These are phyloP conservation scores for Barbarea vulgaris DNA, from an alignment of 345 rosid species.

Conservation along the genomic window DNA sequence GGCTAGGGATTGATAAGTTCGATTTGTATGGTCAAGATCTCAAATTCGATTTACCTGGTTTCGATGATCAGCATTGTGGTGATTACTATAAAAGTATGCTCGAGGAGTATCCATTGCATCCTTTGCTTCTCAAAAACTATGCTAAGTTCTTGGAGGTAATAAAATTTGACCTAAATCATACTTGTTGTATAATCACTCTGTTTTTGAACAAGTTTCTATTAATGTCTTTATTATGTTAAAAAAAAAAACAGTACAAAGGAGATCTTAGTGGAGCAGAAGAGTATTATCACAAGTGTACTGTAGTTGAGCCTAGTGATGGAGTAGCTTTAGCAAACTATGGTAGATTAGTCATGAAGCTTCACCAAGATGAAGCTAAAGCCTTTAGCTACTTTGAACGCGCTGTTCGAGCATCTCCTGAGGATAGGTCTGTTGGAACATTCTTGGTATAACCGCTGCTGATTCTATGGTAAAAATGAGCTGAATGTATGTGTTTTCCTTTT, in stretches of 20 bases:
- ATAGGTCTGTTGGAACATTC: slow-evolving; percentile 52
- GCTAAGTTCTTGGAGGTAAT: slow-evolving; percentile 74
- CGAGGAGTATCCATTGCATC: slow-evolving; percentile 71
- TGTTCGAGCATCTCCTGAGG: slow-evolving; percentile 59
- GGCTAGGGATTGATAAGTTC: slow-evolving; percentile 57
- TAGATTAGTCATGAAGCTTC: slow-evolving; percentile 68
- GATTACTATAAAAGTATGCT: slow-evolving; percentile 61
- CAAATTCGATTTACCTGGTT: slow-evolving; percentile 42
- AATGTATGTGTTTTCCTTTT: slow-evolving; percentile 13
- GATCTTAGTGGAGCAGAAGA: slow-evolving; percentile 73
- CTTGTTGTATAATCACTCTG: slow-evolving; percentile 8
- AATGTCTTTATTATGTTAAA: neutral
- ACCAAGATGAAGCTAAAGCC: slow-evolving; percentile 64
- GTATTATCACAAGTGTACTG: slow-evolving; percentile 58
- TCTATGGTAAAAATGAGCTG: neutral
- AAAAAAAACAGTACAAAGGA: slow-evolving; percentile 63
- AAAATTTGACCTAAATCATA: neutral
- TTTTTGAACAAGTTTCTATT: slow-evolving; percentile 13
- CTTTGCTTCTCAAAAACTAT: slow-evolving; percentile 69
- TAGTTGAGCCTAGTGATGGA: slow-evolving; percentile 70
- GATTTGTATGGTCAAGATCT: slow-evolving; percentile 40
- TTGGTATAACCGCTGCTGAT: neutral
- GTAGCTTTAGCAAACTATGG: slow-evolving; percentile 61
- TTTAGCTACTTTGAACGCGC: slow-evolving; percentile 64
- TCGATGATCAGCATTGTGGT: slow-evolving; percentile 48